Percentiles rank a stretch among this genome's conserved stretches.
phyloP scores from a whole-genome alignment of 805 yeast genomes.

The Spathaspora passalidarum region DNA sequence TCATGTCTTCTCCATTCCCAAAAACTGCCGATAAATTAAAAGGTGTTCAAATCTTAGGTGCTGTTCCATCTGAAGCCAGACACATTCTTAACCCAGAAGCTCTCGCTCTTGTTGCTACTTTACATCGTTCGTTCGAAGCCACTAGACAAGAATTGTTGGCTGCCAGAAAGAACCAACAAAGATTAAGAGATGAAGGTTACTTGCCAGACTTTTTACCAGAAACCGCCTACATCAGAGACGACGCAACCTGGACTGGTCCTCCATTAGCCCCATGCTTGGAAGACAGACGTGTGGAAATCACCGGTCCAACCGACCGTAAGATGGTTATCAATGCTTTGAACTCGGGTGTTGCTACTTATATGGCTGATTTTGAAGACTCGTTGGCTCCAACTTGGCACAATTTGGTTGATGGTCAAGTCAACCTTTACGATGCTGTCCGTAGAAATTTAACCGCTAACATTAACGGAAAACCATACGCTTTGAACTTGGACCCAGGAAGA shows the following conservation, averaged over 20 bases:
- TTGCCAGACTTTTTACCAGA: slow-evolving; percentile 64
- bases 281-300: slow-evolving; percentile 76
- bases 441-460: slow-evolving; percentile 47
- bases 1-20: slow-evolving; percentile 46
- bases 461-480: slow-evolving; percentile 44
- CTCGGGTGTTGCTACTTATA: slow-evolving; percentile 74
- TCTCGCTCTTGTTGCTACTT: slow-evolving; percentile 63
- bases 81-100: slow-evolving; percentile 62
- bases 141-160: slow-evolving; percentile 57
- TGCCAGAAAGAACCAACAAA: slow-evolving; percentile 61
- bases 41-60: slow-evolving; percentile 56
- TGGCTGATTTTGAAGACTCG: slow-evolving; percentile 86
- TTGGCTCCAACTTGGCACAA: slow-evolving; percentile 82
- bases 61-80: slow-evolving; percentile 45
- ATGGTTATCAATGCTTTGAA: slow-evolving; percentile 82
- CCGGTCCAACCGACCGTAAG: slow-evolving; percentile 83
- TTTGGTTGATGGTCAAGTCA: slow-evolving; percentile 77
- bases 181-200: slow-evolving; percentile 57
- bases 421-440: slow-evolving; percentile 73
- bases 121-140: slow-evolving; percentile 69
- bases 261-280: slow-evolving; percentile 69
- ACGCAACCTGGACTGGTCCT: slow-evolving; percentile 74
- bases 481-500: slow-evolving; percentile 46
- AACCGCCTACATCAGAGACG: slow-evolving; percentile 66
- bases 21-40: slow-evolving; percentile 38